A percentile compares a stretch with the other conserved stretches of the same genome.
Conservation (phyloP, 192 early-diverging fungal genomes). For the Coemansia reversa region DNA sequence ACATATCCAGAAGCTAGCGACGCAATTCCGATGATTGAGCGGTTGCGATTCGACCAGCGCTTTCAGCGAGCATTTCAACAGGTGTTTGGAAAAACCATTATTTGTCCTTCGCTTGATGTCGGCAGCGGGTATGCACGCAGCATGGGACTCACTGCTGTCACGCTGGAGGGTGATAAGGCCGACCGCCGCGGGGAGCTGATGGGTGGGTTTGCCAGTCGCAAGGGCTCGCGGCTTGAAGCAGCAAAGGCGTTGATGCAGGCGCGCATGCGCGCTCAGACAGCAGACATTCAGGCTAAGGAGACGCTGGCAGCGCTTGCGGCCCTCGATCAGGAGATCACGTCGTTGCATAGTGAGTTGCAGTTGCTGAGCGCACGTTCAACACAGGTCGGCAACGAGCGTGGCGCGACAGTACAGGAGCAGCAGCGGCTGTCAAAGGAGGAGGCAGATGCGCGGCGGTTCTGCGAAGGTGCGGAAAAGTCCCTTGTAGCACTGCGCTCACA, state of each 20-base stretch:
- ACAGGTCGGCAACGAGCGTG: slow-evolving; percentile 59
- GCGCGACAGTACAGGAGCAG: slow-evolving; percentile 58
- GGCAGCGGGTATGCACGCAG: slow-evolving; percentile 75
- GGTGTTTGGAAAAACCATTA: slow-evolving; percentile 88
- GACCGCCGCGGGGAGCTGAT: slow-evolving; percentile 90
- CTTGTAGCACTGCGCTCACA: slow-evolving; percentile 30
- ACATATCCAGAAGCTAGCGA: slow-evolving; percentile 69
- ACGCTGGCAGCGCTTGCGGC: slow-evolving; percentile 26
- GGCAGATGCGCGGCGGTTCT: slow-evolving; percentile 41
- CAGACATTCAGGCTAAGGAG: slow-evolving; percentile 23
- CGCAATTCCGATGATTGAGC: slow-evolving; percentile 79
- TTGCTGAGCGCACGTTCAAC: slow-evolving; percentile 53
- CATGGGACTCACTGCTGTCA: slow-evolving; percentile 80
- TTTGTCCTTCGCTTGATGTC: slow-evolving; percentile 80
- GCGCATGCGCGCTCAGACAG: slow-evolving; percentile 21
- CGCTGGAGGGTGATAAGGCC: slow-evolving; percentile 88
- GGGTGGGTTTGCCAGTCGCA: slow-evolving; percentile 82
- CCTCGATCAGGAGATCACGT: slow-evolving; percentile 66
- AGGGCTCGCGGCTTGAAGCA: slow-evolving; percentile 72
- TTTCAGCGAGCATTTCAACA: slow-evolving; percentile 81
- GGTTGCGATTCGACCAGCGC: slow-evolving; percentile 69
- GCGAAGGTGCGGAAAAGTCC: slow-evolving; percentile 42
- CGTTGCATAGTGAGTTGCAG: slow-evolving; percentile 61
- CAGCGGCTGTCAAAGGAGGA: slow-evolving; percentile 66
- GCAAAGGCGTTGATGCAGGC: slow-evolving; percentile 59